Evolutionary conservation across 768 basidiomycete species (phyloP).

Genomic region (Auriscalpium orientale): DNA sequence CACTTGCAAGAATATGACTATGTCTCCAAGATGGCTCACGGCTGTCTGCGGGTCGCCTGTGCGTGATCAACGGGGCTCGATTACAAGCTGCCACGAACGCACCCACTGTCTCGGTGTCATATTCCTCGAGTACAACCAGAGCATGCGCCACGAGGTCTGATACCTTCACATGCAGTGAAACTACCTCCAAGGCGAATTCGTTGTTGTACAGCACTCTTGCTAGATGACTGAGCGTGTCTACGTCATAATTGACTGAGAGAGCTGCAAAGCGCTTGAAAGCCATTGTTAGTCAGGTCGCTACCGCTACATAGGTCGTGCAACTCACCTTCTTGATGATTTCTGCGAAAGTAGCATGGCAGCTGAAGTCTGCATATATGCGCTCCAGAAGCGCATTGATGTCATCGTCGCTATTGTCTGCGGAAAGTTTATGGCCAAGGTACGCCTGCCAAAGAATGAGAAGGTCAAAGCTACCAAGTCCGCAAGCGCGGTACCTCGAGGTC

Average conservation of each 20-base stretch:
- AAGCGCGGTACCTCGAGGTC: constrained; percentile 45
- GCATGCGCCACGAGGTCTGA: constrained; percentile 57
- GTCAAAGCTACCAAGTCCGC: constrained; percentile 2
- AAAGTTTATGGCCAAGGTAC: constrained; percentile 52
- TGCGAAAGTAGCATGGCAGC: constrained; percentile 48
- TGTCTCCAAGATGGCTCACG: constrained; percentile 66
- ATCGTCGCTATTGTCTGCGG: constrained; percentile 3
- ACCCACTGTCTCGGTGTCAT: constrained; percentile 80
- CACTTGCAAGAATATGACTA: constrained; percentile 70
- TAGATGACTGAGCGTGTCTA: constrained; percentile 64
- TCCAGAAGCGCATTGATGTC: constrained; percentile 8
- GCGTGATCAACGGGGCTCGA: neutral
- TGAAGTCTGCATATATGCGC: constrained; percentile 10
- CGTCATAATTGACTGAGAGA: constrained; percentile 45
- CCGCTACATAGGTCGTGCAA: neutral
- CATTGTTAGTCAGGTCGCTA: constrained; percentile 1
- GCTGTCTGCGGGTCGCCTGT: constrained; percentile 81
- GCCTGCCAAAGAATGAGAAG: constrained; percentile 27
- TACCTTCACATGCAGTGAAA: constrained; percentile 62
- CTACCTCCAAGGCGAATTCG: constrained; percentile 54
- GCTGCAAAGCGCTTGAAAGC: constrained; percentile 48
- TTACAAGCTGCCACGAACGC: constrained; percentile 20
- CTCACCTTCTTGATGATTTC: constrained; percentile 50
- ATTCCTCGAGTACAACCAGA: constrained; percentile 56
- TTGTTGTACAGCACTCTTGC: constrained; percentile 57